Percentiles rank a stretch among this genome's conserved stretches.
These are phyloP conservation scores for Eimeria zaria DNA, from an alignment of 169 alveolate species.

Conservation along the genomic window DNA sequence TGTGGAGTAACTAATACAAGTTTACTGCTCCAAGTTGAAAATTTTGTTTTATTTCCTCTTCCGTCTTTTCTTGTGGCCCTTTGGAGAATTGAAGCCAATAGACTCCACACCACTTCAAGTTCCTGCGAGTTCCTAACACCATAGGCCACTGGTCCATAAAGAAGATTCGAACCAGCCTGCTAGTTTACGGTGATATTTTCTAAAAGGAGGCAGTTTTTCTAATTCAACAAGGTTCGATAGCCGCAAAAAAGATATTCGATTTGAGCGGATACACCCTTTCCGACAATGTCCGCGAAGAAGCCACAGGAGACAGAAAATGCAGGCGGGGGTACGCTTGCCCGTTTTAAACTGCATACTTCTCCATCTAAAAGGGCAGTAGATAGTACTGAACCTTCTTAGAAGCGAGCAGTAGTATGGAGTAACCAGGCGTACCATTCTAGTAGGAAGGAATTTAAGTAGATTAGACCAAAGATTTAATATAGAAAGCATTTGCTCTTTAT, in stretches of 20 bases:
- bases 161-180: background rate
- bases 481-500: background rate
- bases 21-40: background rate
- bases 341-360: background rate
- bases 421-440: background rate
- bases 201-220: background rate
- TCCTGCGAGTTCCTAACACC: background rate
- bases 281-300: constrained; percentile 6
- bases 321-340: background rate
- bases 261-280: background rate
- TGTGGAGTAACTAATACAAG: background rate
- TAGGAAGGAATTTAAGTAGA: background rate
- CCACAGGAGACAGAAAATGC: background rate
- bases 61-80: background rate
- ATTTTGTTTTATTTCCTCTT: background rate
- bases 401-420: background rate
- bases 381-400: background rate
- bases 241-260: background rate
- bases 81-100: background rate
- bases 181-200: background rate
- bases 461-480: background rate
- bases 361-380: background rate
- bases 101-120: background rate
- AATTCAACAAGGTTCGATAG: background rate
- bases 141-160: background rate